These are phyloP conservation scores for Trichoderma erinaceum DNA, from an alignment of 495 filamentous ascomycete genomes.

Conservation along the genomic window DNA sequence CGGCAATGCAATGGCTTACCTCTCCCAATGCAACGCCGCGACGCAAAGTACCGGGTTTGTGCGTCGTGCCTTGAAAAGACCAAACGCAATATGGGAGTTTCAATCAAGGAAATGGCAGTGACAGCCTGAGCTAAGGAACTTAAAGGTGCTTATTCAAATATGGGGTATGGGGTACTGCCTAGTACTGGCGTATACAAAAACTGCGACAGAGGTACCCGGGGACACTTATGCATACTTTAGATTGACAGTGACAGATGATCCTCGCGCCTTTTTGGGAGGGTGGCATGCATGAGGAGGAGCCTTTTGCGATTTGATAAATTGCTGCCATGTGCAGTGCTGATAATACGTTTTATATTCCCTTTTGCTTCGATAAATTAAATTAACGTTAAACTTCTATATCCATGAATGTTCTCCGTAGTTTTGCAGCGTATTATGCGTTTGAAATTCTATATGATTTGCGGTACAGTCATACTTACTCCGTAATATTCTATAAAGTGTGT, in stretches of 20 bases:
- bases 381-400: too few relatives aligned
- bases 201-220: neutral
- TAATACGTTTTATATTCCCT: too few relatives aligned
- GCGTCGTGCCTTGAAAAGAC: constrained; percentile 1
- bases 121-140: constrained; percentile 12
- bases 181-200: neutral
- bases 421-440: too few relatives aligned
- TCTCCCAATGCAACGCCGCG: neutral
- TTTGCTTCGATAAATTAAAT: too few relatives aligned
- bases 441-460: too few relatives aligned
- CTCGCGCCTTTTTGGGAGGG: too few relatives aligned
- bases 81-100: constrained; percentile 5
- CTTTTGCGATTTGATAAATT: too few relatives aligned
- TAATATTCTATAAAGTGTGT: neutral
- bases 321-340: too few relatives aligned
- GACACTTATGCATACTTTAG: too few relatives aligned
- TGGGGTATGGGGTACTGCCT: neutral
- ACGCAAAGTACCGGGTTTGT: constrained; percentile 6
- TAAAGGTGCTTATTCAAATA: neutral
- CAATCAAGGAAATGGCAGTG: neutral
- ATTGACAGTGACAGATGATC: too few relatives aligned
- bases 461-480: neutral
- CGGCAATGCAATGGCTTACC: neutral
- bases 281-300: too few relatives aligned
- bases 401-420: too few relatives aligned